Evolutionary conservation across 2,329 filamentous ascomycete genomes (phyloP), one percentile per base, ranked within the genome.

Genomic region (Mycogone perniciosa): DNA sequence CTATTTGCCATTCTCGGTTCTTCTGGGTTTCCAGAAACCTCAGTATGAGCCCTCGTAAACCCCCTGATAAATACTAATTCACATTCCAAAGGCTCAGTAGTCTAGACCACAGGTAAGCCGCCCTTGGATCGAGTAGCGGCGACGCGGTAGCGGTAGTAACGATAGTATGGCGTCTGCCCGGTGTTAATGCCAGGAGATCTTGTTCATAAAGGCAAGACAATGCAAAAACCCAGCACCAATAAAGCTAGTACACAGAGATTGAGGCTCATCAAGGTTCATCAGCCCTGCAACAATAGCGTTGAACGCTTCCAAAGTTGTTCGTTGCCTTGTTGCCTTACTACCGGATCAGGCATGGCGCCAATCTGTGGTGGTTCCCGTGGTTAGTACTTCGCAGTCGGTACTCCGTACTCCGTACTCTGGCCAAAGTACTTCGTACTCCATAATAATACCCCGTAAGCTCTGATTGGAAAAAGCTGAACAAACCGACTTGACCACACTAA

Each of bases 291-390:
- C 11, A 11, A 35, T 8, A 2, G 7, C 7, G 33, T 11, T 35
- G 33, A 20, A 20, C 33, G 7, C 27, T 27, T 6, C 29, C 13
- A 8, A 13, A 31, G 10, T 37, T 35, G 3, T 38, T 62, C 41
- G 64, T 58, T 59, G 66, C 66, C 62, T 65, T 65, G 58, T 60
- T 60, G 65, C 65, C 64, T 67, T 57, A 61, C 37, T 45, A 13
- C 48, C 44, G 50, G 54, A 62, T 62, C 57, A 57, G 62, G 64
- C 55, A 62, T 56, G 54, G 55, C 48, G 52, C 40, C 50, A 44
- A 44, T 44, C 50, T 38, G 33, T 37, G 10, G 34, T 37, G 34
- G 34, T 37, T 39, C 37, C 37, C 37, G n/a, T n/a, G n/a, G n/a
- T n/a, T n/a, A n/a, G n/a, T n/a, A n/a, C n/a, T n/a, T n/a, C n/a